Evolutionary conservation across 305 asterid genomes (phyloP), one percentile per base, ranked within the genome.

Genomic region (Salvia sclarea): DNA sequence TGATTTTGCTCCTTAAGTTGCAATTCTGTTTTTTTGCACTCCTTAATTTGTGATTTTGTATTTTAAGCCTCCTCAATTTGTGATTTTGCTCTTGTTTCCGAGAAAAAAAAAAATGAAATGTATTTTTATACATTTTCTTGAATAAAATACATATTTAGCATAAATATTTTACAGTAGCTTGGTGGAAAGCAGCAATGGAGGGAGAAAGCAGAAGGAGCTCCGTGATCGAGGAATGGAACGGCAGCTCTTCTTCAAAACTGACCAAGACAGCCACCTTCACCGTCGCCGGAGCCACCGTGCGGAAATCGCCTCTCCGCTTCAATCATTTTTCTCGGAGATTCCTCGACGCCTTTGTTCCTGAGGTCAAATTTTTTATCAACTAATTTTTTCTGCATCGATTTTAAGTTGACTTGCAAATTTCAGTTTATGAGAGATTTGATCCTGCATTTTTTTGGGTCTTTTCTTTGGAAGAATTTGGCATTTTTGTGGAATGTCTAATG

Each of bases 191-290:
- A 38, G 67, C 77, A 20, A 84, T 85, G 88, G 83, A 70, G 70
- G 69, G 61, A 44, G 79, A 59, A 9, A 35, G 20, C 66, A 67
- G 40, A 11, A 52, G 40, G 59, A 60, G 58, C 74, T 72, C 85
- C 76, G 79, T 87, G 75, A 74, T 91, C 48, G 98, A 91, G 85
- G 98, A 94, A 81, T 94, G 98, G 98, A 88, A 91, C 79, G 97
- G 98, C 68, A 82, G 88, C 66, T 82, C 85, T 61, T 82, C 96
- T 8, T 69, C 95, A 10, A 84, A 85, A 70, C 91, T 88, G 8
- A 82, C 86, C 0, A 93, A 88, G 72, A 93, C 96, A 1, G 97
- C 96, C 55, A 84, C 95, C 57, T 79, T 93, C 60, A 81, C 90
- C 0, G 66, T 86, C 62, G 24, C 84, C 44, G 82, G 79, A 37